These are phyloP conservation scores for Leccinum sublutescens DNA, from an alignment of 768 basidiomycete genomes.

Conservation along the genomic window DNA sequence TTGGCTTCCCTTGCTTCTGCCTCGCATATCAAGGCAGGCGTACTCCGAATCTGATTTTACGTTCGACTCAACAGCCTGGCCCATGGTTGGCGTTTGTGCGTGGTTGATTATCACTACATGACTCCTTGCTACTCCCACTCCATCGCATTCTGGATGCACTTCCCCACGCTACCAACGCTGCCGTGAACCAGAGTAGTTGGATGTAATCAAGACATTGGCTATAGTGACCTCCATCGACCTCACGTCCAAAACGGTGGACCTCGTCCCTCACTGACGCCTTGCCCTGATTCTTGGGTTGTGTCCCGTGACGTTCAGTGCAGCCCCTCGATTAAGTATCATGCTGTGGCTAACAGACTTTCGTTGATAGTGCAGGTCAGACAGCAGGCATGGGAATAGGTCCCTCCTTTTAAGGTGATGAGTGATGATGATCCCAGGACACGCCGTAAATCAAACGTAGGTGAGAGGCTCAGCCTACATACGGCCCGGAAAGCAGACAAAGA, in stretches of 20 bases:
- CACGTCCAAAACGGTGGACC: background rate
- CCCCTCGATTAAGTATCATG: constrained; percentile 5
- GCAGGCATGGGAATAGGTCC: constrained; percentile 13
- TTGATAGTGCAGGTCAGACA: background rate
- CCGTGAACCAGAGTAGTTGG: background rate
- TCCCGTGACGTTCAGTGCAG: constrained; percentile 8
- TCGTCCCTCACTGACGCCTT: background rate
- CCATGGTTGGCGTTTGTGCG: constrained; percentile 22
- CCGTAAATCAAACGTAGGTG: constrained; percentile 12
- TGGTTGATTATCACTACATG: constrained; percentile 17
- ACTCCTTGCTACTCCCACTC: constrained; percentile 1
- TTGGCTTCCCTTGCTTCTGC: constrained; percentile 19
- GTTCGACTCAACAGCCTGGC: constrained; percentile 7
- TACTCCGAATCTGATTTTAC: constrained; percentile 19
- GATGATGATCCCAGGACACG: constrained; percentile 8
- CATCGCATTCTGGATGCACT: constrained; percentile 3
- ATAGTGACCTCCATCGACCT: constrained; percentile 1
- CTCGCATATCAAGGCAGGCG: constrained; percentile 27
- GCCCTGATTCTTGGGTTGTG: constrained; percentile 20
- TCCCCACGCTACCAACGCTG: background rate
- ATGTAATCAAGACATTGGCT: background rate
- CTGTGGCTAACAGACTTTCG: background rate
- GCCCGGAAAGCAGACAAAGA: constrained; percentile 11
- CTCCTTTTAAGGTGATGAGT: constrained; percentile 4
- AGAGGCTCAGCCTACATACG: constrained; percentile 3